A percentile compares a stretch with the other conserved stretches of the same genome.
Evolutionary conservation across 805 yeast species (phyloP).

Genomic region (Metschnikowia lachancei): DNA sequence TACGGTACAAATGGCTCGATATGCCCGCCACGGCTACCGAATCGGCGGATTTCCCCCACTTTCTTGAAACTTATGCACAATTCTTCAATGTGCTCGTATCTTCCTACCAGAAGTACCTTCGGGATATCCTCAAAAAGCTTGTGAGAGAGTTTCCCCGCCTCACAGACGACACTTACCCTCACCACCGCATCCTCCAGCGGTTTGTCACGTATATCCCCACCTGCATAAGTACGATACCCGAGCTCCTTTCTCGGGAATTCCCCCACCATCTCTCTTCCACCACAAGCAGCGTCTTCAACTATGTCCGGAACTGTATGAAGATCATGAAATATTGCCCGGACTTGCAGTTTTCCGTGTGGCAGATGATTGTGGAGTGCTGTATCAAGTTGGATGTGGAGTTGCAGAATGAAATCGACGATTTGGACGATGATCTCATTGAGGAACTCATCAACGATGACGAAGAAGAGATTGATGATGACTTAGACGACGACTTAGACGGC

Average conservation of each 20-base stretch:
- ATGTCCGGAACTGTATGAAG: conserved; percentile 60
- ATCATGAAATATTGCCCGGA: conserved; percentile 73
- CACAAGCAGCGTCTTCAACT: conserved; percentile 53
- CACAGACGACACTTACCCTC: conserved; percentile 26
- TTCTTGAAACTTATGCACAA: conserved; percentile 57
- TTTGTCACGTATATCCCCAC: conserved; percentile 79
- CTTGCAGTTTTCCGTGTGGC: conserved; percentile 73
- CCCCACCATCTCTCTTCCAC: conserved; percentile 74
- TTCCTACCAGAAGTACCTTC: conserved; percentile 86
- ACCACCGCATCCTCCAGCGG: conserved; percentile 61
- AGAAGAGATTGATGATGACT: conserved; percentile 44
- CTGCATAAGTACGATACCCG: conserved; percentile 62
- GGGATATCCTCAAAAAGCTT: conserved; percentile 71
- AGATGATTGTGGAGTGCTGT: conserved; percentile 69
- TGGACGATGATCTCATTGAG: conserved; percentile 66
- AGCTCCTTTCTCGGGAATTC: conserved; percentile 55
- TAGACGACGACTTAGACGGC: conserved; percentile 21
- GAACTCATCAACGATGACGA: conserved; percentile 46
- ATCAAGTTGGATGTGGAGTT: conserved; percentile 89
- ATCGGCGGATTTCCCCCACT: conserved; percentile 22
- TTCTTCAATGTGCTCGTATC: conserved; percentile 79
- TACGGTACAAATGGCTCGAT: conserved; percentile 64
- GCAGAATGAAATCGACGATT: conserved; percentile 82
- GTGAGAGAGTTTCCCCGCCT: conserved; percentile 53
- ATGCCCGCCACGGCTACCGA: conserved; percentile 27